Conservation (phyloP, 2,329 filamentous ascomycete species). For the Hymenoscyphus repandus region DNA sequence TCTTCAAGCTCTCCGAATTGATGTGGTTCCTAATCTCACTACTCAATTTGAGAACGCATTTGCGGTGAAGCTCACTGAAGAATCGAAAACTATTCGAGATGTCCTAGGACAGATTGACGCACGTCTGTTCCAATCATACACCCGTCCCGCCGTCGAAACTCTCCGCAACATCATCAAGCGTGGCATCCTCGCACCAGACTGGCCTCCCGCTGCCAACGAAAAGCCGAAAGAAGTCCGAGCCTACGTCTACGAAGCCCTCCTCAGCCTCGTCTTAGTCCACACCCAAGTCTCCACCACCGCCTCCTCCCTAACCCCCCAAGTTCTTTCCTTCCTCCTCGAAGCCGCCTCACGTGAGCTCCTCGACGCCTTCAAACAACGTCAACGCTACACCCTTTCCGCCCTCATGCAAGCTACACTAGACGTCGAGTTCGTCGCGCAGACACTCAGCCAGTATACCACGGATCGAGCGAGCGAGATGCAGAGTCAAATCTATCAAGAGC, state of each 20-base stretch:
- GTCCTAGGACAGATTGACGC: slow-evolving; percentile 87
- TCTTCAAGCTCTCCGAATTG: slow-evolving; percentile 72
- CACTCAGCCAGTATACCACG: slow-evolving; percentile 82
- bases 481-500: slow-evolving; percentile 83
- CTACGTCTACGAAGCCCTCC: slow-evolving; percentile 84
- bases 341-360: slow-evolving; percentile 76
- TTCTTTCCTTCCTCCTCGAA: slow-evolving; percentile 83
- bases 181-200: slow-evolving; percentile 66
- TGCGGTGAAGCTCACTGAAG: slow-evolving; percentile 88
- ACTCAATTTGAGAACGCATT: slow-evolving; percentile 91
- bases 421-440: slow-evolving; percentile 95
- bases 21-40: slow-evolving; percentile 83
- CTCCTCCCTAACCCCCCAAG: slow-evolving; percentile 67
- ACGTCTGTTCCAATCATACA: slow-evolving; percentile 89
- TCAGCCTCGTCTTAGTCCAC: slow-evolving; percentile 84
- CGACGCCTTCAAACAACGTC: slow-evolving; percentile 65
- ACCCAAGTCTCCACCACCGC: slow-evolving; percentile 81
- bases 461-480: slow-evolving; percentile 77
- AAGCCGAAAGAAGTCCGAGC: slow-evolving; percentile 72
- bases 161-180: slow-evolving; percentile 65
- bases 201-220: slow-evolving; percentile 55
- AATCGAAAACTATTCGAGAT: slow-evolving; percentile 86
- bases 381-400: slow-evolving; percentile 67
- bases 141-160: slow-evolving; percentile 64
- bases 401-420: slow-evolving; percentile 97